Evolutionary conservation across 441 rosid genomes (phyloP).

Genomic region (Jatropha multifida): DNA sequence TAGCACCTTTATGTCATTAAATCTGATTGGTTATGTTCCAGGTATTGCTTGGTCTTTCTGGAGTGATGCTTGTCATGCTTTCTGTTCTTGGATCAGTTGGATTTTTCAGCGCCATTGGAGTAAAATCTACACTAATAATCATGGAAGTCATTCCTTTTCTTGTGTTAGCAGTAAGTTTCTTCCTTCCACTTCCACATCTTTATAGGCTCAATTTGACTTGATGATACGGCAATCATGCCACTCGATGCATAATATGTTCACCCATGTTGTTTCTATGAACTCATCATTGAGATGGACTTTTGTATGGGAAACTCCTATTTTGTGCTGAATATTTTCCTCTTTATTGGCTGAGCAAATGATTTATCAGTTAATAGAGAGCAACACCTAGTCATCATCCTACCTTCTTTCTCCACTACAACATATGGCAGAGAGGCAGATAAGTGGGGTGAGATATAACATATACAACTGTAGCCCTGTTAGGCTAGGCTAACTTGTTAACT

Average conservation of each 20-base stretch:
- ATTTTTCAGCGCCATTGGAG: conserved; percentile 92
- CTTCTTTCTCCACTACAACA: background rate
- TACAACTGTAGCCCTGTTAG: background rate
- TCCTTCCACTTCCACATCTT: conserved; percentile 12
- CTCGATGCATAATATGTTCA: conserved; percentile 1
- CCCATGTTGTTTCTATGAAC: background rate
- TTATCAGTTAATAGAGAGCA: background rate
- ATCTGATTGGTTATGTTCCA: conserved; percentile 39
- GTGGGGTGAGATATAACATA: background rate
- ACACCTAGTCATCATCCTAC: background rate
- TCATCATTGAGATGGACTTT: background rate
- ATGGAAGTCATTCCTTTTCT: conserved; percentile 99
- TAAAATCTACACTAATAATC: conserved; percentile 95
- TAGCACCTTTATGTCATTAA: conserved; percentile 3
- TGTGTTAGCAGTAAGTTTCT: conserved; percentile 89
- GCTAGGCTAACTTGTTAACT: background rate
- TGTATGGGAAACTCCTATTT: background rate
- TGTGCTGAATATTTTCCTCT: background rate
- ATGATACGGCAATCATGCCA: conserved; percentile 10
- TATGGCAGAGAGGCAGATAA: background rate
- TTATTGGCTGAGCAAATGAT: background rate
- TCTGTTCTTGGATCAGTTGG: conserved; percentile 98
- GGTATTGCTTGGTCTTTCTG: conserved; percentile 95
- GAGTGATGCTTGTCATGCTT: conserved; percentile 96
- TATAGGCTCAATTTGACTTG: conserved; percentile 10